A percentile compares a stretch with the other conserved stretches of the same genome.
These are phyloP conservation scores for Ichthyophthirius multifiliis DNA, from an alignment of 169 alveolate species.

Conservation along the genomic window DNA sequence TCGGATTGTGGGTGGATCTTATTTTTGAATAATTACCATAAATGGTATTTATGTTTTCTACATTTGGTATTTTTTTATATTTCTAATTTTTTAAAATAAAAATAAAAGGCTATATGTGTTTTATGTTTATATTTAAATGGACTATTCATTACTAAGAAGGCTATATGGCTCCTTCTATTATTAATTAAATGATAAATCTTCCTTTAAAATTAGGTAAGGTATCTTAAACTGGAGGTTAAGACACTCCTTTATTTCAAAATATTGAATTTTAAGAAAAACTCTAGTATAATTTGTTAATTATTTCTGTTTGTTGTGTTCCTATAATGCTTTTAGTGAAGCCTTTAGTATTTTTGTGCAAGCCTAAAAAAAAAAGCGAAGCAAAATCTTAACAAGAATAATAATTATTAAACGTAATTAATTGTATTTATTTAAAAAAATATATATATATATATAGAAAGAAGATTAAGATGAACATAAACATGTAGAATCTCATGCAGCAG, in stretches of 20 bases:
- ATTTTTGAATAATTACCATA: constrained; percentile 98
- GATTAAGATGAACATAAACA: constrained; percentile 39
- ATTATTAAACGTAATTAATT: constrained; percentile 39
- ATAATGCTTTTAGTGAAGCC: constrained; percentile 97
- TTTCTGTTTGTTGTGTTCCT: constrained; percentile 90
- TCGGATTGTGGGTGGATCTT: constrained; percentile 89
- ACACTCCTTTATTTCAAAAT: constrained; percentile 66
- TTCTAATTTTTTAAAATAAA: not conserved
- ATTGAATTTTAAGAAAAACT: constrained; percentile 72
- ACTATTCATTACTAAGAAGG: constrained; percentile 69
- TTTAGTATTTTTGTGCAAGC: constrained; percentile 31
- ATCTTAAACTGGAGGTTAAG: constrained; percentile 48
- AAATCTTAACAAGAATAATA: constrained; percentile 35
- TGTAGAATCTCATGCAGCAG: constrained; percentile 51
- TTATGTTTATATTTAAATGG: constrained; percentile 95
- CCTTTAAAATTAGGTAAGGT: constrained; percentile 71
- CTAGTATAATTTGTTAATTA: constrained; percentile 74
- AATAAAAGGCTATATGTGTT: constrained; percentile 87
- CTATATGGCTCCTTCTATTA: constrained; percentile 93
- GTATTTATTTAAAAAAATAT: constrained; percentile 53
- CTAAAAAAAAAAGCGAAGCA: not conserved
- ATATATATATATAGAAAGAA: constrained; percentile 48
- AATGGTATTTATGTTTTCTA: constrained; percentile 89
- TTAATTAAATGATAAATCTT: constrained; percentile 95
- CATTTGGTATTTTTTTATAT: constrained; percentile 89